Evolutionary conservation across 495 filamentous ascomycete genomes (phyloP), one percentile per base, ranked within the genome.

Genomic region (Chaetomidium leptoderma): DNA sequence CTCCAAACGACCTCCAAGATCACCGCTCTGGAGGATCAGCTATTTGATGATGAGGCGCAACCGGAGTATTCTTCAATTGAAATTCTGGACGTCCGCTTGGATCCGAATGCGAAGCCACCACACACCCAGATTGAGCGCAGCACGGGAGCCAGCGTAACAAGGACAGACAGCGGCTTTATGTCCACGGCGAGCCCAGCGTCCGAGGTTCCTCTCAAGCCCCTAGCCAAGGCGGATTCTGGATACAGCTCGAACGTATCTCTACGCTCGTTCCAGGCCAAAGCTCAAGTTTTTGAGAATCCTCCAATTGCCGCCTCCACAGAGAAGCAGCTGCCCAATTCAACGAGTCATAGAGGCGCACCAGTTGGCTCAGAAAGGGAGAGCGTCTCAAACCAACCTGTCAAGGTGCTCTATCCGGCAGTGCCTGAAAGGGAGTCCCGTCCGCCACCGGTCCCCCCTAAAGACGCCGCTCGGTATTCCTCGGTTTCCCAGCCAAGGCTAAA

Each of bases 201-300:
- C 3, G 71, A 76, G 21, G 53, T 27, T 21, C 61, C 67, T 3
- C 67, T 70, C 32, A 76, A 75, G 36, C 64, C 72, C 11, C 58
- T 81, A 17, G 71, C 76, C 8, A 82, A 82, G 44, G 77, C 78
- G 29, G 79, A 83, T 54, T 81, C 77, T n/a, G 80, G 80, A 19
- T 83, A 83, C 48, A 79, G 79, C 61, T 81, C 78, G 6, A 80
- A 75, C 50, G 70, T 77, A 4, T 81, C 79, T 14, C 59, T 79
- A 21, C 71, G 74, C 19, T 80, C 78, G 0, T 73, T 80, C 42
- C 71, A 74, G 24, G 13, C 46, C 30, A 66, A 65, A 45, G 4
- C 45, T 6, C 65, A 58, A 23, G 23, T 17, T 17, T 11, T 23
- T 9, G 60, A 63, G 17, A 46, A 29, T 14, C 57, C 60, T n/a